These are phyloP conservation scores for Albizia julibrissin DNA, from an alignment of 306 rosid genomes.

Conservation along the genomic window DNA sequence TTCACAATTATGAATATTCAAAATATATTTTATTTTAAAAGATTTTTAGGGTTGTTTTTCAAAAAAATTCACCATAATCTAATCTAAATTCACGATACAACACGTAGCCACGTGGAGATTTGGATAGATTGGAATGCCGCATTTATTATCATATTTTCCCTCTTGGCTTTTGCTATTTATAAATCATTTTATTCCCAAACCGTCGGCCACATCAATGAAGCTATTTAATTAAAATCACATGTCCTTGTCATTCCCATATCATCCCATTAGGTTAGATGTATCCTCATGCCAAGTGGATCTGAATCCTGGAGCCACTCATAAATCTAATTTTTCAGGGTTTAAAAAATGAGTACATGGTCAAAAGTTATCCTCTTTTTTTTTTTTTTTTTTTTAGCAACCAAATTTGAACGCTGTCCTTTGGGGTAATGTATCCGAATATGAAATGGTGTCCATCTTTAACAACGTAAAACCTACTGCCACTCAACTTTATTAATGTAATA, in stretches of 20 bases:
- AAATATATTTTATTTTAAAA: no score
- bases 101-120: no score
- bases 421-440: not conserved
- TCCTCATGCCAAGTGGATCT: not conserved
- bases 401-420: not conserved
- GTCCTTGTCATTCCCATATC: not conserved
- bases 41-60: no score
- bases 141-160: no score
- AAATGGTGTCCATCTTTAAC: not conserved
- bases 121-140: no score
- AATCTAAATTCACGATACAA: no score
- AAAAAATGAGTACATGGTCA: not conserved
- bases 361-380: no score
- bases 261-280: not conserved
- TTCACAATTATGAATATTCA: no score
- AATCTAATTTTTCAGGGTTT: not conserved
- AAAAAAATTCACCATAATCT: no score
- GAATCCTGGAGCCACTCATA: not conserved
- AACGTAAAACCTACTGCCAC: not conserved
- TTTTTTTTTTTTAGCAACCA: no score
- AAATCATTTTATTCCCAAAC: no score
- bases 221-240: not conserved
- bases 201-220: not conserved
- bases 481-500: not conserved
- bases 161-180: no score